Conservation (phyloP, 108 stramenopile genomes). For the Cyclotella cryptica region DNA sequence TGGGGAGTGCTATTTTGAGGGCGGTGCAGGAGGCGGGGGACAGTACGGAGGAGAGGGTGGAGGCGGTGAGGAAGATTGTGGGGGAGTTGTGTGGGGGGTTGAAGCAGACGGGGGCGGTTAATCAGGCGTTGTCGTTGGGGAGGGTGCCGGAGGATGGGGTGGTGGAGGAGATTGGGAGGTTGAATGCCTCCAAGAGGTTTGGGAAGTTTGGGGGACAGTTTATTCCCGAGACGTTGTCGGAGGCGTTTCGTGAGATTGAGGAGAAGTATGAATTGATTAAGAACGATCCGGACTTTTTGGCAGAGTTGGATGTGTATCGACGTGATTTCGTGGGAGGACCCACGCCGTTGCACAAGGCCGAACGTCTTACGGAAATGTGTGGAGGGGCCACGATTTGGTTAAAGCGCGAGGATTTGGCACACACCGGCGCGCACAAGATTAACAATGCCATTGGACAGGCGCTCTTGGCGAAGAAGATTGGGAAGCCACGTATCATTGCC, state of each 20-base stretch:
- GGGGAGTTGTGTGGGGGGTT: conserved; percentile 66
- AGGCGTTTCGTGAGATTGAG: conserved; percentile 96
- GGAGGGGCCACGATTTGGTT: conserved; percentile 96
- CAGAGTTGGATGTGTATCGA: conserved; percentile 91
- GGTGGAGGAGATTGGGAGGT: conserved; percentile 45
- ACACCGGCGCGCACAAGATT: conserved; percentile 98
- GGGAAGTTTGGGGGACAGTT: conserved; percentile 97
- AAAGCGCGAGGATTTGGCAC: conserved; percentile 96
- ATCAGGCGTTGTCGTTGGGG: conserved; percentile 83
- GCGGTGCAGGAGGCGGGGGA: conserved; percentile 84
- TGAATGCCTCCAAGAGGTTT: conserved; percentile 67
- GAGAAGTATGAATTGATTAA: conserved; percentile 85
- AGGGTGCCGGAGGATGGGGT: conserved; percentile 66
- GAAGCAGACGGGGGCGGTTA: conserved; percentile 70
- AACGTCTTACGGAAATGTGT: conserved; percentile 88
- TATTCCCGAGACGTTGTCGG: conserved; percentile 97
- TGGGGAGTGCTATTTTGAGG: conserved; percentile 96
- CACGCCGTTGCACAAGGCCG: conserved; percentile 93
- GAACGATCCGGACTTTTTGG: conserved; percentile 91
- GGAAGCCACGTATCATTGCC: conserved; percentile 97
- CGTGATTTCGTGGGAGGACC: conserved; percentile 94
- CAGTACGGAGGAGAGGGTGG: conserved; percentile 81
- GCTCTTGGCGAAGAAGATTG: conserved; percentile 93
- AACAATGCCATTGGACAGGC: conserved; percentile 99
- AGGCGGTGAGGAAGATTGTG: conserved; percentile 77